Conservation (phyloP, 225 moss, liverwort and hornwort species). For the Ulota crispa region DNA sequence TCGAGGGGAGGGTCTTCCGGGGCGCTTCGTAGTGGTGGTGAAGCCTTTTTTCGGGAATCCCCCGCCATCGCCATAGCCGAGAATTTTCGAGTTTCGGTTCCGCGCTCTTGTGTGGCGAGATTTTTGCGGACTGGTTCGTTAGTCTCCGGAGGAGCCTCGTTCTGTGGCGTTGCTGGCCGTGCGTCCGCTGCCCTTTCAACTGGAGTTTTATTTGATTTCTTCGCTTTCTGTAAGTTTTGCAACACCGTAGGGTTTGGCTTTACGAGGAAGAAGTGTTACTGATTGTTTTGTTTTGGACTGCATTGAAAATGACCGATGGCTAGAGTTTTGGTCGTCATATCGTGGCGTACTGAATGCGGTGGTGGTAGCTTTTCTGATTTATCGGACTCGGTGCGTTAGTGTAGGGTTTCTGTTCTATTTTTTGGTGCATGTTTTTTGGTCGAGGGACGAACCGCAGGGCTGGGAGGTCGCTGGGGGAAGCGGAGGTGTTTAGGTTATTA, state of each 20-base stretch:
- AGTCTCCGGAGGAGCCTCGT: not conserved
- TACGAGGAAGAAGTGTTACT: not conserved
- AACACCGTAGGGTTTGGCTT: constrained; percentile 33
- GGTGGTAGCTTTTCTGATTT: constrained; percentile 8
- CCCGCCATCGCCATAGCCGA: not conserved
- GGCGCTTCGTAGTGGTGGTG: constrained; percentile 3
- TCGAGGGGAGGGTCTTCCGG: not conserved
- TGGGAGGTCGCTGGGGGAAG: constrained; percentile 8
- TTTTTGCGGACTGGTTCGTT: constrained; percentile 25
- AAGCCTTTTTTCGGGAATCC: constrained; percentile 17
- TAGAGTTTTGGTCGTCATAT: constrained; percentile 3
- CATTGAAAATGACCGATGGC: constrained; percentile 11
- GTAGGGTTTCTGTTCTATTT: constrained; percentile 23
- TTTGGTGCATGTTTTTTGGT: not conserved
- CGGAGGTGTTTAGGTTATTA: not conserved
- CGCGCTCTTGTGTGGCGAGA: constrained; percentile 11
- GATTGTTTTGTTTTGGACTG: not conserved
- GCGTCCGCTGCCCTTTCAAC: not conserved
- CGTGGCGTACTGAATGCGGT: not conserved
- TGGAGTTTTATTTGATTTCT: not conserved
- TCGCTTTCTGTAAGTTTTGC: constrained; percentile 13
- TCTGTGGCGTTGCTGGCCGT: constrained; percentile 11
- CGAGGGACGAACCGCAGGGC: not conserved
- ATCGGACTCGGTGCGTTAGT: not conserved
- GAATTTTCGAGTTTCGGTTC: constrained; percentile 8